phyloP scores from a whole-genome alignment of 2,329 filamentous ascomycete species.

The Aureobasidium sp. region DNA sequence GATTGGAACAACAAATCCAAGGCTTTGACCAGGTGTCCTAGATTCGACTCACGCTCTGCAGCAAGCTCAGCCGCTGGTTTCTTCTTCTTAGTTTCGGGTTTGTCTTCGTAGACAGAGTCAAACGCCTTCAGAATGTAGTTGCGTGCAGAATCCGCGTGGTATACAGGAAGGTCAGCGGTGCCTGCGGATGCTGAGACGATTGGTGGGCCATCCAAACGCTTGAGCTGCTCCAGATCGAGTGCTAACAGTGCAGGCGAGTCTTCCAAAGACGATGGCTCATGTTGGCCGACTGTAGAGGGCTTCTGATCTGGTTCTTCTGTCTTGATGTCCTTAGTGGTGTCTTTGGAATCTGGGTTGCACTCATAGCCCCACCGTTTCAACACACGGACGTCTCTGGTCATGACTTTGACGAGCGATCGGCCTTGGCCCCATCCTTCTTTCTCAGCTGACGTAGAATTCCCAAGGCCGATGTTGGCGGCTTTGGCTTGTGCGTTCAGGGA shows the following conservation, averaged over 20 bases:
- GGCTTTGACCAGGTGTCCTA: slow-evolving; percentile 60
- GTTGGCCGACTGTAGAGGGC: not conserved
- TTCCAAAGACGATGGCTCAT: slow-evolving; percentile 14
- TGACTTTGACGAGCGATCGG: slow-evolving; percentile 61
- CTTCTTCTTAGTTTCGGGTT: slow-evolving; percentile 33
- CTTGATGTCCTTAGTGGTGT: slow-evolving; percentile 11
- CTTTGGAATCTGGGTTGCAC: slow-evolving; percentile 37
- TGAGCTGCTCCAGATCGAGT: slow-evolving; percentile 47
- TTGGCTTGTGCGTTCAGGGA: slow-evolving; percentile 72
- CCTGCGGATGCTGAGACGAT: slow-evolving; percentile 19
- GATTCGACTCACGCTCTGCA: slow-evolving; percentile 58
- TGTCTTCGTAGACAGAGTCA: slow-evolving; percentile 30
- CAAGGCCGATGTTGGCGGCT: slow-evolving; percentile 64
- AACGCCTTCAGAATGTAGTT: slow-evolving; percentile 53
- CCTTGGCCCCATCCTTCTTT: slow-evolving; percentile 66
- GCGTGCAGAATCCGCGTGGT: slow-evolving; percentile 61
- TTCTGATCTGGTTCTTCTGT: slow-evolving; percentile 6
- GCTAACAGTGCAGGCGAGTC: slow-evolving; percentile 48
- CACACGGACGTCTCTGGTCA: slow-evolving; percentile 65
- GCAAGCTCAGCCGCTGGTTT: slow-evolving; percentile 41
- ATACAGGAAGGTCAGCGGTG: slow-evolving; percentile 55
- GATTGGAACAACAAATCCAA: slow-evolving; percentile 64
- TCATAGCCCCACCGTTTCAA: slow-evolving; percentile 70
- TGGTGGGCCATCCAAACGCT: slow-evolving; percentile 25
- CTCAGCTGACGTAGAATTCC: slow-evolving; percentile 52